Base-by-base conservation (phyloP, 345 rosid species). In the Turritis glabra region DNA sequence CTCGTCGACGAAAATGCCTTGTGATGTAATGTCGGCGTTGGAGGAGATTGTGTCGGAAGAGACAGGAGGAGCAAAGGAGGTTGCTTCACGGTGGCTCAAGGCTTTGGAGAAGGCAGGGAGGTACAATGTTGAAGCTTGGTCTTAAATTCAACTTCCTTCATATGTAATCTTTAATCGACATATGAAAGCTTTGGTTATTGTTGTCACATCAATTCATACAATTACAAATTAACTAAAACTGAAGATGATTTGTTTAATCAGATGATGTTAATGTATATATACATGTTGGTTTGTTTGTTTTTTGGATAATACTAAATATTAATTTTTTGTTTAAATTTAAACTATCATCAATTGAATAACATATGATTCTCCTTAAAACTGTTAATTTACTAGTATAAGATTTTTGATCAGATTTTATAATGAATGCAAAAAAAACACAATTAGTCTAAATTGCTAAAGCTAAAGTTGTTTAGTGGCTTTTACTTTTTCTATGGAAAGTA, bases 81-180 rank as follows among this genome's bases (percentile, higher is more conserved):
- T 81, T 15, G 96, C 92, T 10, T 82, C 53, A 11, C 61, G 75
- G 76, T 85, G 81, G 87, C 83, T 95, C 15, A 85, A 84, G 81
- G 86, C 85, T 61, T 64, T 90, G 80, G 93, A 95, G 77, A 95
- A 77, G 65, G 87, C 85, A 15, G 92, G 98, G 18, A 89, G 78
- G 64, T 92, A 92, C 86, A 88, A 86, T 82, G 96, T 95, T 64
- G 97, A 95, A 85, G 96, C 97, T 69, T 95, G 99, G 99, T 85
- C 96, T 52, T 94, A 82, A 88, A 38, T 29, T 30, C 18, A 69
- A 60, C 37, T 38, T 37, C 29, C 40, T 65, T 43, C 65, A 7
- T 55, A 12, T 44, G 14, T 38, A 33, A n/a, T n/a, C n/a, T n/a
- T n/a, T n/a, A n/a, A n/a, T n/a, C n/a, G n/a, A n/a, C n/a, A 22